Evolutionary conservation across 2,329 filamentous ascomycete species (phyloP), one percentile per base, ranked within the genome.

Genomic region (Phoma herbarum): DNA sequence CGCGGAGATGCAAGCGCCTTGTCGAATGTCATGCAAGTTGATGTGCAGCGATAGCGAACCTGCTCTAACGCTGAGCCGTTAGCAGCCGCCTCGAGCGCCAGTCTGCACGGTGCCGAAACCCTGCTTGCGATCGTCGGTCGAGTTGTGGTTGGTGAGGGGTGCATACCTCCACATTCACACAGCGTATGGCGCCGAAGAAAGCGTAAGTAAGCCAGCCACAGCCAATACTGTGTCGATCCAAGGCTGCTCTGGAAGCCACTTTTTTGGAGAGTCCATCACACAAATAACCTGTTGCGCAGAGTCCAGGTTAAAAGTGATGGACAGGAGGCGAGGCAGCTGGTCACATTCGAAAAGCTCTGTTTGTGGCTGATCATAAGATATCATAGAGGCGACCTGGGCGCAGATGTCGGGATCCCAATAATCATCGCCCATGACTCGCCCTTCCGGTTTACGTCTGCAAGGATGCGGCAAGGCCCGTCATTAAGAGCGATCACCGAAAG

Each of bases 11-110:
- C 16, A n/a, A 35, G 31, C 31, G 31, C 31, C 31, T 35, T n/a
- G 33, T 52, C 52, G 18, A 46, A 52, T 43, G 55, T 44, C 51
- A 44, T 53, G 56, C 50, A 59, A 41, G 49, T 58, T 58, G 55
- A 58, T 53, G 29, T 58, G 55, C 55, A 58, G 55, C 37, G 37
- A 48, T 52, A 53, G 55, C 25, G 14, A 51, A 33, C 47, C 41
- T 46, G 44, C 46, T 39, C 47, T 53, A 58, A 58, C 49, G 44
- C 49, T 31, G 43, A 48, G 12, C 29, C 55, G 55, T 53, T 53
- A 58, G 55, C 49, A 48, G 35, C 48, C 43, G 49, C 44, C 53
- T 39, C 7, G 16, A 37, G 47, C 46, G 31, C 41, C 20, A 41
- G 47, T 46, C 47, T 46, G 37, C 33, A 35, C 14, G 31, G 22